Evolutionary conservation across 2,329 filamentous ascomycete genomes (phyloP), one percentile per base, ranked within the genome.

Genomic region (Huntiella savannae): DNA sequence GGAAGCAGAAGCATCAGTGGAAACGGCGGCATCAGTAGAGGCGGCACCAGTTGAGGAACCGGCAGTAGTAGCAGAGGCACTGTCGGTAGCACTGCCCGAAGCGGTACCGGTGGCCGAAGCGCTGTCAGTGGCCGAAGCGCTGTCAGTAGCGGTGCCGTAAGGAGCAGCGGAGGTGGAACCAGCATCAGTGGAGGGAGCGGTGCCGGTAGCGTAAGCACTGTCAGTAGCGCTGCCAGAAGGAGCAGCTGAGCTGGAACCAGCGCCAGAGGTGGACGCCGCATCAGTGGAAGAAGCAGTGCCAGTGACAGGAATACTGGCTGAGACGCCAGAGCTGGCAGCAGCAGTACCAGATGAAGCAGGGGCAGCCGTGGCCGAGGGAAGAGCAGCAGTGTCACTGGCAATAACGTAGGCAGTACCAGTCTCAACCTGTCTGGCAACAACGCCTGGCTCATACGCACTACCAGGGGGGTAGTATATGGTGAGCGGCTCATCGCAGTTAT

Each of bases 381-480:
- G 33, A n/a, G 22, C 35, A 2, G 34, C 33, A 2, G 19, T 36
- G 32, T 19, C 44, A n/a, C 47, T 39, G 3, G 43, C 19, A 15
- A 49, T 38, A 0, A 33, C 33, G 22, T 46, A 49, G 6, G 38
- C 43, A 11, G 43, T 49, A 34, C 47, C 47, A 19, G 47, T 49
- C 12, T 37, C 32, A 7, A 38, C 15, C 43, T 41, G 32, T 16
- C 38, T 8, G 15, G 43, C 43, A 35, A 40, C 35, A 19, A 45
- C 33, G 13, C 42, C 43, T 13, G 43, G 43, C 2, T 10, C 43
- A 19, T 33, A 43, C 2, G 38, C 40, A 22, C 43, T 46, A 13
- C 47, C 43, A 1, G 47, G 47, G 39, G 47, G 47, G 43, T 46
- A 49, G 19, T 46, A 49, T 10, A 49, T 17, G 2, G 47, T 49